These are phyloP conservation scores for Solanum piurae DNA, from an alignment of 257 asterid species.

Conservation along the genomic window DNA sequence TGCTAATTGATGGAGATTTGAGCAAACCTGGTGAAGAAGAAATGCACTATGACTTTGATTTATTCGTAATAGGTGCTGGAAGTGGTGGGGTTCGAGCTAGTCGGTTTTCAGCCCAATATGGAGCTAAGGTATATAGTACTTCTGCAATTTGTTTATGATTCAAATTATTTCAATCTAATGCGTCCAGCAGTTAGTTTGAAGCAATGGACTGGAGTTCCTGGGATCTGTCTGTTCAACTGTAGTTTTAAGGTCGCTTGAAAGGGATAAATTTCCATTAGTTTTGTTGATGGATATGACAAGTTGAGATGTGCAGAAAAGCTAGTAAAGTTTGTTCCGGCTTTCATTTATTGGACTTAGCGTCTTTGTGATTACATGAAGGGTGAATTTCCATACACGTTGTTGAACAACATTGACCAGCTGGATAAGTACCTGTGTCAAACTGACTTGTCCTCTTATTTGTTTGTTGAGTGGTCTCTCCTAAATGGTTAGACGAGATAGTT, in stretches of 20 bases:
- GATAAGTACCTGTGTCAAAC: not conserved
- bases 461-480: not conserved
- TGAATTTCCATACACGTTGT: not conserved
- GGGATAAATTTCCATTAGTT: not conserved
- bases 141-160: not conserved
- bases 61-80: slow-evolving; percentile 95
- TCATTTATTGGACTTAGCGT: not conserved
- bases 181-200: not conserved
- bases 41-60: slow-evolving; percentile 69
- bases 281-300: not conserved
- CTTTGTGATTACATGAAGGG: not conserved
- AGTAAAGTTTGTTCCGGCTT: not conserved
- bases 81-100: slow-evolving; percentile 98
- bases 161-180: not conserved
- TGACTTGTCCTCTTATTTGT: not conserved
- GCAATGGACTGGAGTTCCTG: not conserved
- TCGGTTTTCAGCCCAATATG: slow-evolving; percentile 80
- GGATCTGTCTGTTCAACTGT: not conserved
- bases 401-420: not conserved
- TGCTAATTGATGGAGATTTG: slow-evolving; percentile 72
- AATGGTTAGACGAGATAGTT: not conserved
- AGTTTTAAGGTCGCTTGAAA: not conserved
- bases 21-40: slow-evolving; percentile 29
- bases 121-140: slow-evolving; percentile 63
- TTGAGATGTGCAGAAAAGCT: not conserved